A percentile compares a stretch with the other conserved stretches of the same genome.
These are phyloP conservation scores for Mycena sanguinolenta DNA, from an alignment of 768 basidiomycete genomes.

Conservation along the genomic window DNA sequence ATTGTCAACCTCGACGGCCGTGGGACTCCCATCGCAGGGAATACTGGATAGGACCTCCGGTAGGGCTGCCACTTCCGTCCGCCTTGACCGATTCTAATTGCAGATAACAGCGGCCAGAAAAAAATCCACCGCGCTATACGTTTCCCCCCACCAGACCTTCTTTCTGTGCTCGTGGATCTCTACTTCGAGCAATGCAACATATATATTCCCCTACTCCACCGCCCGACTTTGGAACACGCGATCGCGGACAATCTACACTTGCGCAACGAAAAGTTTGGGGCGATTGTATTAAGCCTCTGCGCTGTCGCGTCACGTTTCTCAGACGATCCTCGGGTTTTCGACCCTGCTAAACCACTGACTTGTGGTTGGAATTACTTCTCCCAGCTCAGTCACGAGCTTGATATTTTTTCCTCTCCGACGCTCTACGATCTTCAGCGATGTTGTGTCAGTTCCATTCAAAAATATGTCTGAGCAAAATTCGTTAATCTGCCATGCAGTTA, in stretches of 20 bases:
- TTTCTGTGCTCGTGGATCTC: constrained; percentile 64
- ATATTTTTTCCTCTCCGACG: constrained; percentile 72
- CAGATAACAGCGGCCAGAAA: not conserved
- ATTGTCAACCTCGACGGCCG: constrained; percentile 30
- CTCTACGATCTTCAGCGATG: constrained; percentile 83
- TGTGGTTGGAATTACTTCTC: constrained; percentile 65
- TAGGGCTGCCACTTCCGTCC: not conserved
- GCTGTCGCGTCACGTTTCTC: constrained; percentile 74
- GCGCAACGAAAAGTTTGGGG: constrained; percentile 64
- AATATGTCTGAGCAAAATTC: not conserved
- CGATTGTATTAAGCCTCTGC: constrained; percentile 76
- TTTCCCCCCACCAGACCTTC: constrained; percentile 70
- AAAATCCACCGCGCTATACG: constrained; percentile 39
- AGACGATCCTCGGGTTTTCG: constrained; percentile 68
- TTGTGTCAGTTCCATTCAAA: constrained; percentile 45
- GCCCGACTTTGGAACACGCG: constrained; percentile 72
- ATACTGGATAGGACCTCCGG: constrained; percentile 42
- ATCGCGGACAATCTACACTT: constrained; percentile 64
- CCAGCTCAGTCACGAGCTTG: constrained; percentile 76
- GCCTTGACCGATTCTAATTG: not conserved
- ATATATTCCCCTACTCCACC: constrained; percentile 77
- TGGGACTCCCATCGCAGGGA: constrained; percentile 27
- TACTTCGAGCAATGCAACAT: constrained; percentile 74
- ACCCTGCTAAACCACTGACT: constrained; percentile 42
- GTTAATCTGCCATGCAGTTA: constrained; percentile 52